Conservation (phyloP, 768 basidiomycete genomes). For the Lactarius hatsudake region DNA sequence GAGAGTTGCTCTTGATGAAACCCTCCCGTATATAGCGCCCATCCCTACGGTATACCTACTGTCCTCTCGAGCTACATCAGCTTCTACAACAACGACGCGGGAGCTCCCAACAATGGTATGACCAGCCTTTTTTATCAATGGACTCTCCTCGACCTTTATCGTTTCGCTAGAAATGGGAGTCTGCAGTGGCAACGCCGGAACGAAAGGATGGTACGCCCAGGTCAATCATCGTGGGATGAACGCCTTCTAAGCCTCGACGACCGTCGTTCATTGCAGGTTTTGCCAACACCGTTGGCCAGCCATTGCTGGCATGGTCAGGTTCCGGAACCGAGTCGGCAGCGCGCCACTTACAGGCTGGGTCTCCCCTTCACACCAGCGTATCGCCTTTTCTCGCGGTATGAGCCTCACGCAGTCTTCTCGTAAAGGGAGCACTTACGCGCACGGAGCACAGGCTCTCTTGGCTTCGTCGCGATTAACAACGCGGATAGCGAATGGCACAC, state of each 20-base stretch:
- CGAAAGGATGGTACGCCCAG: conserved; percentile 43
- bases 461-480: conserved; percentile 70
- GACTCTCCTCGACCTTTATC: background rate
- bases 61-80: conserved; percentile 57
- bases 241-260: too few species aligned
- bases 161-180: conserved; percentile 41
- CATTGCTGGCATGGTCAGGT: conserved; percentile 58
- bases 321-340: conserved; percentile 56
- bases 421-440: background rate
- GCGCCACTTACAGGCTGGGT: conserved; percentile 55
- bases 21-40: conserved; percentile 36
- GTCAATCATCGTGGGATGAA: background rate
- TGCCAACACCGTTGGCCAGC: conserved; percentile 64
- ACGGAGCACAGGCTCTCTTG: conserved; percentile 43
- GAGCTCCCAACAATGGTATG: conserved; percentile 57
- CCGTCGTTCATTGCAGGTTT: conserved; percentile 34
- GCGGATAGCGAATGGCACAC: conserved; percentile 52
- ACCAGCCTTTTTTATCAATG: background rate
- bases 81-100: conserved; percentile 49
- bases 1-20: background rate
- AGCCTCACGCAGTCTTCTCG: background rate
- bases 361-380: conserved; percentile 53
- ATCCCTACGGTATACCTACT: conserved; percentile 64
- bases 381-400: conserved; percentile 64
- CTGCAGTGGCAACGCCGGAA: conserved; percentile 49